Base-by-base conservation (phyloP, 208 protist species). In the Porcisia deanei region DNA sequence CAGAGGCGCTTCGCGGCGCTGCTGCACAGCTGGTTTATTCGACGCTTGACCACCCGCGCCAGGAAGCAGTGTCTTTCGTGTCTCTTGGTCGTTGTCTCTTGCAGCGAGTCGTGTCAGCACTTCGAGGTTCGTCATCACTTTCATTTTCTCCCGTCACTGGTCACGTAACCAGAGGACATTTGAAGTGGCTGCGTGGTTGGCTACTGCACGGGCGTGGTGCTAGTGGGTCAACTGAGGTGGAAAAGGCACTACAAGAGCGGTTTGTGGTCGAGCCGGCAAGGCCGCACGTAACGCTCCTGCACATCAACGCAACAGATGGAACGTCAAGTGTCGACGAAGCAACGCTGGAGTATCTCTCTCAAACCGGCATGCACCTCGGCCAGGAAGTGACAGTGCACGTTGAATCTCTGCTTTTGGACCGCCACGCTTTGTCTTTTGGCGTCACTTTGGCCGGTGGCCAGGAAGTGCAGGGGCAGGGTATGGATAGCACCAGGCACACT, bases 171-270 rank as follows among this genome's bases (percentile, higher is more conserved):
- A 73, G 78, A 16, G 93, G 93, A 0, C 93, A 97, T 73, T 59
- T 75, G 53, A 82, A 79, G 65, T 97, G 93, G 93, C 73, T 97
- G 63, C 79, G 67, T 10, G 91, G 91, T 6, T 97, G 91, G 91
- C 81, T 95, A 0, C 73, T 94, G 61, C 79, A 82, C 59, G 82
- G 86, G 0, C 4, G 71, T n/a, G 22, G 45, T 45, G 0, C 16
- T 43, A n/a, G 25, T 67, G 61, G 73, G 30, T n/a, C 88, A 54
- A 39, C 39, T 12, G 53, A 12, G 9, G 34, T 72, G 53, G 53
- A 61, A 1, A 58, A 20, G 16, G 86, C 89, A 18, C 66, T 97
- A 68, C 52, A 30, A 8, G 89, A 91, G 45, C 89, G 91, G 18
- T 93, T 94, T 47, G 82, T 89, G 20, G 61, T 55, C 30, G 52